A percentile compares a stretch with the other conserved stretches of the same genome.
Evolutionary conservation across 2,329 filamentous ascomycete species (phyloP).

Genomic region (Colletotrichum orbiculare): DNA sequence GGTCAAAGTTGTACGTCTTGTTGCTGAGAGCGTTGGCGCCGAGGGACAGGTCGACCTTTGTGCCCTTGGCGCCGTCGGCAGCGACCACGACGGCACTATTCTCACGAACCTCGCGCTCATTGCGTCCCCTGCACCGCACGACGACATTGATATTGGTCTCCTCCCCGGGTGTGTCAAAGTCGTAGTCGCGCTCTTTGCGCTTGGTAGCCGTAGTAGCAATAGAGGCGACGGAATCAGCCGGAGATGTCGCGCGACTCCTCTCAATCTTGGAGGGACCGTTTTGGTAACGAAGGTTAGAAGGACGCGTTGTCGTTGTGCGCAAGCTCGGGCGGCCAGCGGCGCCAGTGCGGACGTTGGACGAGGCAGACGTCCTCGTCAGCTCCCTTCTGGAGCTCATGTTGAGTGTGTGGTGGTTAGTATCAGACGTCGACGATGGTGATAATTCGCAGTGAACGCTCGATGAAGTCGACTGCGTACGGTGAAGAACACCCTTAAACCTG

Average conservation of each 20-base stretch:
- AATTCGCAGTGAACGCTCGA: no score
- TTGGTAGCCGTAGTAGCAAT: constrained; percentile 72
- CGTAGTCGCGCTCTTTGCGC: constrained; percentile 89
- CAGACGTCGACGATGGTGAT: not conserved
- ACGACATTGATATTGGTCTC: constrained; percentile 99
- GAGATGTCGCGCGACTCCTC: constrained; percentile 68
- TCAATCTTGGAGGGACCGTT: constrained; percentile 41
- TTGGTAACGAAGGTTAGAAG: constrained; percentile 36
- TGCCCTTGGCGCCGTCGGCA: constrained; percentile 89
- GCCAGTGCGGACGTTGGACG: constrained; percentile 29
- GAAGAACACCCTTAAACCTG: not conserved
- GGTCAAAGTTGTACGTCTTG: constrained; percentile 96
- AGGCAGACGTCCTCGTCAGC: constrained; percentile 36
- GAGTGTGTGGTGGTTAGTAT: not conserved
- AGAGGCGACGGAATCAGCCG: constrained; percentile 76
- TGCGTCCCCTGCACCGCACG: constrained; percentile 92
- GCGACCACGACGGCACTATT: constrained; percentile 94
- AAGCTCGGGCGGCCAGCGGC: constrained; percentile 26
- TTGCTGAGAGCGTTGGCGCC: constrained; percentile 92
- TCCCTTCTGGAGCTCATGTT: constrained; percentile 38
- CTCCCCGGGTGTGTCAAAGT: constrained; percentile 72
- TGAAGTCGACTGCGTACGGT: no score
- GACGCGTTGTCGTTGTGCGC: constrained; percentile 33
- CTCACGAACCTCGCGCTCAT: constrained; percentile 90
- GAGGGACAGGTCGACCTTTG: constrained; percentile 87